A percentile compares a stretch with the other conserved stretches of the same genome.
These are phyloP conservation scores for Nakazawaea anatomiae DNA, from an alignment of 805 yeast genomes.

Conservation along the genomic window DNA sequence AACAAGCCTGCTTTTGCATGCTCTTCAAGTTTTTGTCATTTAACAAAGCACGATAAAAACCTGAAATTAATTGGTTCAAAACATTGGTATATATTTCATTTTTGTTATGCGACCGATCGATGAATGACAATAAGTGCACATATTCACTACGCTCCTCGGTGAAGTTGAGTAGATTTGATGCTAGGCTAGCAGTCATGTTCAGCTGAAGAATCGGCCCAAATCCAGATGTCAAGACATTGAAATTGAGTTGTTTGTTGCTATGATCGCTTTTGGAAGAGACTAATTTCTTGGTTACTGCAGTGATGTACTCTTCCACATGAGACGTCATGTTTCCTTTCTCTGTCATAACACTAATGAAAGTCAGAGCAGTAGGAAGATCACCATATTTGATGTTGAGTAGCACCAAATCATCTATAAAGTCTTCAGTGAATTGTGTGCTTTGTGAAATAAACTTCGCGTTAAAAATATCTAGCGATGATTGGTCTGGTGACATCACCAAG, in stretches of 20 bases:
- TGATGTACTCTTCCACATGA: background rate
- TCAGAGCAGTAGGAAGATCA: slow-evolving; percentile 1
- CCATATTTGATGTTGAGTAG: slow-evolving; percentile 1
- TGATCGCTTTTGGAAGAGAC: background rate
- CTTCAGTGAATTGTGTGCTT: background rate
- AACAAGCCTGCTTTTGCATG: background rate
- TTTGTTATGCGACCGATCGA: background rate
- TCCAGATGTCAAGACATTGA: slow-evolving; percentile 4
- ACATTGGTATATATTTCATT: background rate
- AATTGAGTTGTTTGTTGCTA: background rate
- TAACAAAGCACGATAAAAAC: background rate
- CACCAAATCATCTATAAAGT: slow-evolving; percentile 1
- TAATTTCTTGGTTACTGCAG: background rate
- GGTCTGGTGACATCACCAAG: background rate
- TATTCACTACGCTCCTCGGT: background rate
- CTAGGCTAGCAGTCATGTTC: background rate
- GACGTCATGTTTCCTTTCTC: background rate
- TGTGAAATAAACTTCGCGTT: background rate
- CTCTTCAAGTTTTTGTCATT: background rate
- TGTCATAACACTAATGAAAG: background rate
- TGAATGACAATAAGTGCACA: background rate
- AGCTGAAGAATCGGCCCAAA: background rate
- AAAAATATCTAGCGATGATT: background rate
- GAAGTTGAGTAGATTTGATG: background rate
- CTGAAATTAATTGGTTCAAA: background rate